A percentile compares a stretch with the other conserved stretches of the same genome.
Conservation (phyloP, 2,329 filamentous ascomycete species). For the Trichoderma koningiopsis region DNA sequence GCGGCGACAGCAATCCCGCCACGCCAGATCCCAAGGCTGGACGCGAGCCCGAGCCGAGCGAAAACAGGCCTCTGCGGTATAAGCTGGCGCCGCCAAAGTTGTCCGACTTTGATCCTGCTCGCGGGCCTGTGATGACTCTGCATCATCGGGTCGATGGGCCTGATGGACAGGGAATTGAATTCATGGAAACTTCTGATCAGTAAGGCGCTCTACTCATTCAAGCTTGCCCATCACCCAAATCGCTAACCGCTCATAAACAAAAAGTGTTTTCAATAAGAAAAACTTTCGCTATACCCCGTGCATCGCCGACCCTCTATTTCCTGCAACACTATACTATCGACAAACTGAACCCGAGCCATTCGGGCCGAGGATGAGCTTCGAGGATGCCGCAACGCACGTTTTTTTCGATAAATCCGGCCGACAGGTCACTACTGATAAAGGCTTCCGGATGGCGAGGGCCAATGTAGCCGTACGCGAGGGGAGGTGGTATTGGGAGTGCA, state of each 20-base stretch:
- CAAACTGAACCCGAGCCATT: slow-evolving; percentile 85
- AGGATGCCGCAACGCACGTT: slow-evolving; percentile 85
- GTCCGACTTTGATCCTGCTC: slow-evolving; percentile 62
- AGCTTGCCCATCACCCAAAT: not conserved
- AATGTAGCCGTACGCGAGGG: slow-evolving; percentile 91
- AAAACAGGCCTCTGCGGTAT: slow-evolving; percentile 60
- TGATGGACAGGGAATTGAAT: slow-evolving; percentile 56
- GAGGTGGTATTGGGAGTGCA: slow-evolving; percentile 92
- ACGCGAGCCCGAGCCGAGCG: slow-evolving; percentile 45
- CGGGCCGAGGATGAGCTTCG: slow-evolving; percentile 83
- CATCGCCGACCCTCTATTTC: slow-evolving; percentile 85
- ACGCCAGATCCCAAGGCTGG: slow-evolving; percentile 58
- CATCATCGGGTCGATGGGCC: slow-evolving; percentile 56
- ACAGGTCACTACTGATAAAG: slow-evolving; percentile 86
- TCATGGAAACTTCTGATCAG: slow-evolving; percentile 67
- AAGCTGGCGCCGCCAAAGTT: slow-evolving; percentile 65
- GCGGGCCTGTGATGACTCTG: slow-evolving; percentile 58
- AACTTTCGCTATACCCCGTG: slow-evolving; percentile 88
- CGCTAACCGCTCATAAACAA: slow-evolving; percentile 14
- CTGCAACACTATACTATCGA: slow-evolving; percentile 85
- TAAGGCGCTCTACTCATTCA: slow-evolving; percentile 40
- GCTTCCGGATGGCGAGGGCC: slow-evolving; percentile 86
- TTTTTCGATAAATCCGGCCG: slow-evolving; percentile 75
- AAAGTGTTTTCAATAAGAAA: slow-evolving; percentile 63
- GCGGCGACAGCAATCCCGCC: slow-evolving; percentile 53